Base-by-base conservation (phyloP, 2,329 filamentous ascomycete species). In the Aureobasidium pullulans region DNA sequence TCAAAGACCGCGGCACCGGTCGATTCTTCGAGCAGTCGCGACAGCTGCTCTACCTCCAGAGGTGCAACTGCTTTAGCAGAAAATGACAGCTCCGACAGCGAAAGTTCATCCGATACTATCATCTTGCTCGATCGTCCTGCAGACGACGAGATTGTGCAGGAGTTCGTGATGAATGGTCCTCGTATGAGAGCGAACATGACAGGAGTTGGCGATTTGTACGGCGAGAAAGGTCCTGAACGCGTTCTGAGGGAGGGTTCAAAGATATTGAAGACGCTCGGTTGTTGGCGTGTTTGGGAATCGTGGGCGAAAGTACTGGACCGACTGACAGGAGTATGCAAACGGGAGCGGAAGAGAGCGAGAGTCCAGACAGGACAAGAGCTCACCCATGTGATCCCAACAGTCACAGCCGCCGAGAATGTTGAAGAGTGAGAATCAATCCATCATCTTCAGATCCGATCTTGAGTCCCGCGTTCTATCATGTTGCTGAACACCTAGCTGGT, bases 111-210 rank as follows among this genome's bases (percentile, higher is more conserved):
- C 13, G 48, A 52, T 11, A 52, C 34, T 3, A 52, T 52, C 36
- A 52, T 52, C 4, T 23, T 52, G 28, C 70, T 84, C 0, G 82
- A 84, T 59, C 72, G 81, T 9, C 81, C 81, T 0, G 76, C 76
- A 2, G 80, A 84, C 62, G 82, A 84, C 65, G 81, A 84, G 64
- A 73, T 84, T 50, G 80, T 83, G 1, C 81, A 84, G 63, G 68
- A 78, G 1, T 84, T 81, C 65, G 79, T 84, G 0, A 71, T 76
- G 10, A 71, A 75, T 15, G 81, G 81, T 0, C 70, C 76, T 32
- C 70, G 64, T 3, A 81, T 84, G 76, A 72, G 71, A 16, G 80
- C 76, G 0, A 75, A 79, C 61, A 72, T 84, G 8, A 77, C 74
- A 8, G 79, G 79, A 3, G 79, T 83, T 1, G 81, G 81, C 0